phyloP scores from a whole-genome alignment of 2,329 filamentous ascomycete genomes.

The Beauveria pseudobassiana region DNA sequence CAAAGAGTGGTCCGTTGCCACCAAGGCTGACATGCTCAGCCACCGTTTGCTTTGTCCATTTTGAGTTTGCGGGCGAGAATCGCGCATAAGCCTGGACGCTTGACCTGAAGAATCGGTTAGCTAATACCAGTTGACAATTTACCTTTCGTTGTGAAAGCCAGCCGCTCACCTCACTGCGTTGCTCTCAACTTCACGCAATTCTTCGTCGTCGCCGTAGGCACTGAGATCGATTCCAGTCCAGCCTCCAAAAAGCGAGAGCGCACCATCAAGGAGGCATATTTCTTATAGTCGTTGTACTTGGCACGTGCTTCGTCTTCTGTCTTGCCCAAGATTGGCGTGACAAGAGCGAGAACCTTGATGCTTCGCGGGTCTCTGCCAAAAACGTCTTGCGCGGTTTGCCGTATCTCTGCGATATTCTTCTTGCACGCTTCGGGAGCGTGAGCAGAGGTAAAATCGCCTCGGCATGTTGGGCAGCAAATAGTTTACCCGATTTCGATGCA shows the following conservation, averaged over 20 bases:
- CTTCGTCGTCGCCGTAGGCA: constrained; percentile 54
- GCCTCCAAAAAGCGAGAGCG: constrained; percentile 56
- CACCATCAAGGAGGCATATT: constrained; percentile 54
- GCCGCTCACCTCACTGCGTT: constrained; percentile 39
- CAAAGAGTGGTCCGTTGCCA: constrained; percentile 22
- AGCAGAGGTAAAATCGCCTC: constrained; percentile 55
- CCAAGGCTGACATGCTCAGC: constrained; percentile 26
- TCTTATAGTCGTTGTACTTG: constrained; percentile 43
- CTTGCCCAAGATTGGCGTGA: constrained; percentile 51
- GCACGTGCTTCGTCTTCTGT: constrained; percentile 50
- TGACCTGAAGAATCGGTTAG: constrained; percentile 22
- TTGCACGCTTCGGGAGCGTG: constrained; percentile 48
- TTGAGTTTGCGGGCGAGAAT: constrained; percentile 22
- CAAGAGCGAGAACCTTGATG: constrained; percentile 54
- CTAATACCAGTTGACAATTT: too few species aligned
- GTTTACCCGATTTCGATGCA: constrained; percentile 50
- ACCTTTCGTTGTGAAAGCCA: neutral
- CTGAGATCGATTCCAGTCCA: constrained; percentile 60
- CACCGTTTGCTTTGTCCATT: constrained; percentile 28
- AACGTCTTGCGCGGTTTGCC: constrained; percentile 38
- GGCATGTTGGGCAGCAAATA: constrained; percentile 55
- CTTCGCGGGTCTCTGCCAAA: constrained; percentile 44
- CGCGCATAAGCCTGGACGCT: constrained; percentile 41
- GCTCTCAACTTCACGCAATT: constrained; percentile 51
- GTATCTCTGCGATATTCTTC: constrained; percentile 50